Evolutionary conservation across 805 yeast species (phyloP), one percentile per base, ranked within the genome.

Genomic region (Ogataea nakhonphanomensis): DNA sequence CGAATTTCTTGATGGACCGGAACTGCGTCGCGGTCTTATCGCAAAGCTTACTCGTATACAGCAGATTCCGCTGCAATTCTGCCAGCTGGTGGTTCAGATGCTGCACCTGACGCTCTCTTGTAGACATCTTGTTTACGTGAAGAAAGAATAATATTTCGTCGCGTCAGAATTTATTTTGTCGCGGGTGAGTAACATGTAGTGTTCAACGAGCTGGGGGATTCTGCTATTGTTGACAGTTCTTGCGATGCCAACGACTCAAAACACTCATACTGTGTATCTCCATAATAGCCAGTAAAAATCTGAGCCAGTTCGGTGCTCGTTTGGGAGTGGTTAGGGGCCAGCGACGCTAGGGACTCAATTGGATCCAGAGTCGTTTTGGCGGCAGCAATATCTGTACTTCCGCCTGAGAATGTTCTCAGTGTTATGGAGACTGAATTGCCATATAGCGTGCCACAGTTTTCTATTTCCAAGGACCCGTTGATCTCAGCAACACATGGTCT

Each of bases 311-410:
- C 55, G 33, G 51, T 45, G 8, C 59, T 47, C 8, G 53, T 49
- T 33, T 57, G 59, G 3, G 64, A 57, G 10, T 44, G 31, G 9
- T 41, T 39, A 4, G 6, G 25, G 5, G 23, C 30, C 17, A 47
- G 22, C 5, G 41, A 20, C 30, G 41, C 51, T 39, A 59, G 55
- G 3, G 65, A 64, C 35, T 59, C 59, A 23, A 67, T 17, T 17
- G 20, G 20, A 17, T 17, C 20, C 20, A 17, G 5, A 17, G 20
- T 17, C 20, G 20, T 17, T 5, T 17, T 17, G 5, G 5, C 20
- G 20, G 3, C 20, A 3, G 3, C 5, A 17, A 17, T 17, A 3
- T 17, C 20, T 17, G 20, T 17, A 5, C 20, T 17, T 17, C 20
- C 20, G 20, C 20, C 20, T 17, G 20, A 17, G 20, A 17, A 17